Percentiles rank a stretch among this genome's conserved stretches.
phyloP scores from a whole-genome alignment of 2,329 filamentous ascomycete species.

The Blastomyces silverae region DNA sequence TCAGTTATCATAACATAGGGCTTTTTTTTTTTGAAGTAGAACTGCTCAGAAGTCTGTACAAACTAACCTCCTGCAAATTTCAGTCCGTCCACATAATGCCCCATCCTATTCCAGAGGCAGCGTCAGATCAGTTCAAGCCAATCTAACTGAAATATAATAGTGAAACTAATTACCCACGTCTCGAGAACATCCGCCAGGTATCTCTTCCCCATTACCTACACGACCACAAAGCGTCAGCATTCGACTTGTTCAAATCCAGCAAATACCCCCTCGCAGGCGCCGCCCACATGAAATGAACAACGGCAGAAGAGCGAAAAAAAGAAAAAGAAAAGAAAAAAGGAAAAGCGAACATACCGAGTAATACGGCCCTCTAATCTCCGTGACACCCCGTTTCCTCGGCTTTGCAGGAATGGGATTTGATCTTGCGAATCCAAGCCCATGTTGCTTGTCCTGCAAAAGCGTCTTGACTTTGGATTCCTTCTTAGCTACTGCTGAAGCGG shows the following conservation, averaged over 20 bases:
- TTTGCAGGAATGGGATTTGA: constrained; percentile 47
- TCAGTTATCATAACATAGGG: neutral
- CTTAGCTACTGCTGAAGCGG: neutral
- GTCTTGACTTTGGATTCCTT: constrained; percentile 25
- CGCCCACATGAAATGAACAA: neutral
- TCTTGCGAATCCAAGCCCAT: constrained; percentile 47
- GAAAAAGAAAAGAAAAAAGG: too few species aligned
- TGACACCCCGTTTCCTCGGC: constrained; percentile 46
- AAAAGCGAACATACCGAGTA: constrained; percentile 39
- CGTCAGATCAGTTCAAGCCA: neutral
- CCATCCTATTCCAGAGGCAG: constrained; percentile 39
- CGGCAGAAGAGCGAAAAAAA: neutral
- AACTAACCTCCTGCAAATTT: constrained; percentile 47
- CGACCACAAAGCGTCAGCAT: constrained; percentile 11
- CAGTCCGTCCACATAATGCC: constrained; percentile 49
- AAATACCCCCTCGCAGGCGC: neutral
- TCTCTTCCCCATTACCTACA: constrained; percentile 46
- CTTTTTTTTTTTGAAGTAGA: too few species aligned
- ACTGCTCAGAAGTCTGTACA: too few species aligned
- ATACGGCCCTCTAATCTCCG: constrained; percentile 52
- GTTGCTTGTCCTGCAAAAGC: constrained; percentile 45
- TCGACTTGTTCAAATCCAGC: neutral
- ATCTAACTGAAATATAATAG: constrained; percentile 1
- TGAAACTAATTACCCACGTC: constrained; percentile 34
- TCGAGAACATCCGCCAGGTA: constrained; percentile 50